phyloP scores from a whole-genome alignment of 208 protist genomes.

The Acanthamoeba quina region DNA sequence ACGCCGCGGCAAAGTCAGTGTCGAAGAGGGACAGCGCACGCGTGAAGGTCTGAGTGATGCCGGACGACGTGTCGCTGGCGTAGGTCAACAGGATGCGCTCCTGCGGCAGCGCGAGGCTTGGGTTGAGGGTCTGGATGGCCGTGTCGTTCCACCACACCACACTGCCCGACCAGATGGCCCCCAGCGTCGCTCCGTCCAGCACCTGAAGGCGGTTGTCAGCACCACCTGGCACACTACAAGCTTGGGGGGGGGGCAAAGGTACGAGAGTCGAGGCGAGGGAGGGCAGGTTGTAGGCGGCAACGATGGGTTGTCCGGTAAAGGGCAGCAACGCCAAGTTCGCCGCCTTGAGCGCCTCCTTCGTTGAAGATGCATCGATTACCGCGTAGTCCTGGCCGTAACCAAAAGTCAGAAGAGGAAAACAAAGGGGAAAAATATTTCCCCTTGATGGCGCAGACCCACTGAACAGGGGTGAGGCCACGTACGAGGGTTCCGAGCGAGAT shows the following conservation, averaged over 20 bases:
- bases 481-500: not conserved
- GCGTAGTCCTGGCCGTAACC: not conserved
- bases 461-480: not conserved
- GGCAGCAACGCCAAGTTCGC: not conserved
- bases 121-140: constrained; percentile 28
- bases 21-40: not conserved
- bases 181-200: not conserved
- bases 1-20: not conserved
- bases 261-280: not conserved
- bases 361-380: not conserved
- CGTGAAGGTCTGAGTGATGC: not conserved
- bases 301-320: not conserved
- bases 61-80: not conserved
- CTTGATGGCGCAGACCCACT: too few species aligned
- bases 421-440: not conserved
- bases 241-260: not conserved
- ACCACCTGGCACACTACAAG: not conserved
- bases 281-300: not conserved
- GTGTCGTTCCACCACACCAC: constrained; percentile 36
- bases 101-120: not conserved
- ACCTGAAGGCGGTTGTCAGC: not conserved
- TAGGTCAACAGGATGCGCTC: constrained; percentile 20
- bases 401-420: not conserved
- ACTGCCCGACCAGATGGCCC: not conserved
- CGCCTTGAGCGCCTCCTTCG: not conserved